These are phyloP conservation scores for Colletotrichum magnum DNA, from an alignment of 2,329 filamentous ascomycete species.

Conservation along the genomic window DNA sequence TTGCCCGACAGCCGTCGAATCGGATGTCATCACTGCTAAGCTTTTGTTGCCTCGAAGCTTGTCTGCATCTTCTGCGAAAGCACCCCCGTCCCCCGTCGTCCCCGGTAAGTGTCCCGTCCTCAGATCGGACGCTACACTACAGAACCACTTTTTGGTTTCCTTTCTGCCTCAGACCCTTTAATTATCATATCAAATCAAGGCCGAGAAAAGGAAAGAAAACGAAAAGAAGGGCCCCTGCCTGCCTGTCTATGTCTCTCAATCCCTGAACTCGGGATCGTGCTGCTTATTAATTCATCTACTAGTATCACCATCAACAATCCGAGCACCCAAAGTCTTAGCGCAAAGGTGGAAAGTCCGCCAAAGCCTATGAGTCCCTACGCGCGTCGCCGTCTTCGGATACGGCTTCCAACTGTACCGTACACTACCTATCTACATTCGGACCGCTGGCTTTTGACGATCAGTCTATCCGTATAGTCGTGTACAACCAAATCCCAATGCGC, in stretches of 20 bases:
- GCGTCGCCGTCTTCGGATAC: constrained; percentile 17
- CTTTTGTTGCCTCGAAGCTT: constrained; percentile 40
- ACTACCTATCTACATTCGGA: neutral
- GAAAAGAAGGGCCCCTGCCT: neutral
- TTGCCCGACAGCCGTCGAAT: constrained; percentile 19
- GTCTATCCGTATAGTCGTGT: too few species aligned
- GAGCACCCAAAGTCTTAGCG: neutral
- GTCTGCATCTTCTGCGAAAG: constrained; percentile 35
- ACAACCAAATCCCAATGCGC: too few species aligned
- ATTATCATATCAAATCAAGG: neutral
- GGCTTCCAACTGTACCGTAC: constrained; percentile 1
- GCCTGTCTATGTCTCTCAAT: constrained; percentile 14
- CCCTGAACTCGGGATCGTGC: neutral
- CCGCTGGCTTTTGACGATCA: neutral
- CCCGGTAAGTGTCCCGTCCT: constrained; percentile 16
- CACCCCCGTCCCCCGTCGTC: constrained; percentile 16
- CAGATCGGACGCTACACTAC: constrained; percentile 10
- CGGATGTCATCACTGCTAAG: constrained; percentile 35
- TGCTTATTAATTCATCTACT: too few species aligned
- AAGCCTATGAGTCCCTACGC: neutral
- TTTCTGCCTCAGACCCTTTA: neutral
- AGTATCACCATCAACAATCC: neutral
- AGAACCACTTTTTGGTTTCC: neutral
- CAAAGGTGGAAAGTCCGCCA: constrained; percentile 1
- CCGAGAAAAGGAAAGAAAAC: constrained; percentile 5